Base-by-base conservation (phyloP, 805 yeast genomes). In the Maudiozyma barnettii region DNA sequence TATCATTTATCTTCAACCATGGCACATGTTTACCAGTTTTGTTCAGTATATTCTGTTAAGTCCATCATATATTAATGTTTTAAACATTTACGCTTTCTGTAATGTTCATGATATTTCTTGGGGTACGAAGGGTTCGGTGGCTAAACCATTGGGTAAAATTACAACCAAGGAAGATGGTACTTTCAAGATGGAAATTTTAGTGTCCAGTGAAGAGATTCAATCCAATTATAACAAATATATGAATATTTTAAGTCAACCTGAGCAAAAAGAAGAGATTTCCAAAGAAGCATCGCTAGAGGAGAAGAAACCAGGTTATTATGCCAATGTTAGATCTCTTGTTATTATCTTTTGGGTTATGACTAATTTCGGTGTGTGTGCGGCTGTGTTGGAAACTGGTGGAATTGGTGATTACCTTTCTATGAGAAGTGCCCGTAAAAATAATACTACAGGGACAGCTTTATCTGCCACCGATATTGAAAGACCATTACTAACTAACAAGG, bases 91-190 rank as follows among this genome's bases (percentile, higher is more conserved):
- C 67, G 95, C 98, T 2, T 90, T 91, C 64, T 90, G 97, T 71
- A 91, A 91, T 66, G 83, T 91, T 51, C 96, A 91, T 65, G 99
- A 91, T 70, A 81, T 91, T 43, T 85, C 96, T 6, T 91, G 98
- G 98, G 98, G 98, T 63, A 91, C 96, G 4, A 87, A 90, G 64
- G 96, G 95, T 43, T 87, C 82, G 44, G 79, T 78, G 10, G 75
- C 79, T 41, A 60, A 77, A 71, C 67, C 95, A 77, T 73, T 93
- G 57, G 98, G 97, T 50, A 80, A 82, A 41, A 96, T 95, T 21
- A 85, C 82, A 57, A 74, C 86, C 3, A 73, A 75, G 37, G 76
- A 72, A 45, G 79, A 75, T 47, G 88, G 84, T 55, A 79, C 80
- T 50, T 74, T 81, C 46, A 83, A 81, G 52, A 73, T 80, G 60